Evolutionary conservation across 2,329 filamentous ascomycete genomes (phyloP).

Genomic region (Pseudogymnoascus pannorum): DNA sequence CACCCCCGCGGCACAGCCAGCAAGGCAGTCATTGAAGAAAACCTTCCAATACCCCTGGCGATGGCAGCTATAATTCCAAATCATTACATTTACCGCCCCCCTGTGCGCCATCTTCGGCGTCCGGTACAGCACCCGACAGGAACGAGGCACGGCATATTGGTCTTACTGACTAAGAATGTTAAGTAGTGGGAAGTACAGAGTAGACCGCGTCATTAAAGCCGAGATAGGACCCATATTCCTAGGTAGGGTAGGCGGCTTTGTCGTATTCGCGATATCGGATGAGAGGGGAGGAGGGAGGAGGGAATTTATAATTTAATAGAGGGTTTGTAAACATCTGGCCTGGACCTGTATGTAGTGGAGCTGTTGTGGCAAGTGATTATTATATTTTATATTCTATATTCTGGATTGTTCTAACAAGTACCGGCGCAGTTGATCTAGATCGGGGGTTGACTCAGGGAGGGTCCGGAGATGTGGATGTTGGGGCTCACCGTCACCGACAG

Average conservation of each 20-base stretch:
- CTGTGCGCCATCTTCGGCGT: not conserved
- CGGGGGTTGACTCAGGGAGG: not conserved
- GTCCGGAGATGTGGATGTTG: too few relatives aligned
- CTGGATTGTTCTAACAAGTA: not conserved
- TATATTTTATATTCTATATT: too few relatives aligned
- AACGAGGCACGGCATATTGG: not conserved
- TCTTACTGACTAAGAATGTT: not conserved
- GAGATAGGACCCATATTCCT: not conserved
- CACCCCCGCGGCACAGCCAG: not conserved
- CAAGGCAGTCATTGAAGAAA: not conserved
- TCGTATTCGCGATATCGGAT: conserved; percentile 6
- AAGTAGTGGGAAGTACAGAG: not conserved
- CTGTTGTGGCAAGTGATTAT: not conserved
- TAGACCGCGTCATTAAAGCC: not conserved
- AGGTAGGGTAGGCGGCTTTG: not conserved
- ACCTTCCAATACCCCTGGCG: not conserved
- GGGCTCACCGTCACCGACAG: too few relatives aligned
- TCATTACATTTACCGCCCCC: not conserved
- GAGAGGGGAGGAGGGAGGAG: not conserved
- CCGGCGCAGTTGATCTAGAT: not conserved
- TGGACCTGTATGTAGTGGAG: not conserved
- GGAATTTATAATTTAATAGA: not conserved
- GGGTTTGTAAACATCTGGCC: not conserved
- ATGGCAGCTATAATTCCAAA: conserved; percentile 5
- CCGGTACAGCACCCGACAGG: not conserved